phyloP scores from a whole-genome alignment of 805 yeast species.

The Scheffersomyces lignosus region DNA sequence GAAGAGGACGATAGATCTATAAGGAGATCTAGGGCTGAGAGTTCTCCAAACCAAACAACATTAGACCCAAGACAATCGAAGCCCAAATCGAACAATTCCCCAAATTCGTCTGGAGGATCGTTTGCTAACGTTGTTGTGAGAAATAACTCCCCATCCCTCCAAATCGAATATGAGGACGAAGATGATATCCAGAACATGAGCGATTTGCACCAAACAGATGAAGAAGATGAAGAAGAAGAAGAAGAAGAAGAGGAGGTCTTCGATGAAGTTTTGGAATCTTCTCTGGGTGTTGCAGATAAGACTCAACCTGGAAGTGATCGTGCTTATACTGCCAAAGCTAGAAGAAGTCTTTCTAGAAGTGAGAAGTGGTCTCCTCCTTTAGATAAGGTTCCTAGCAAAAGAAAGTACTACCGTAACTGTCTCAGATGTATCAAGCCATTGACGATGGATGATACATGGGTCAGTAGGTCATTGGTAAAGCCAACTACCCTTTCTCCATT shows the following conservation, averaged over 20 bases:
- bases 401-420: conserved; percentile 50
- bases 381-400: conserved; percentile 31
- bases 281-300: neutral
- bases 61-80: neutral
- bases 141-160: conserved; percentile 4
- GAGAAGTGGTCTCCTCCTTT: conserved; percentile 50
- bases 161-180: conserved; percentile 9
- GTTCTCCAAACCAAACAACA: neutral
- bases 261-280: conserved; percentile 1
- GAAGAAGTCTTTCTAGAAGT: neutral
- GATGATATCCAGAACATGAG: conserved; percentile 26
- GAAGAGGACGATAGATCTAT: conserved; percentile 8
- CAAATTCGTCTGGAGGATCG: no score
- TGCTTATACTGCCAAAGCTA: neutral
- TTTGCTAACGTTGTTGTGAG: neutral
- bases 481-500: conserved; percentile 27
- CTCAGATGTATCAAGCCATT: conserved; percentile 58
- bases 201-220: conserved; percentile 30
- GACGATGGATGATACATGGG: conserved; percentile 53
- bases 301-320: neutral
- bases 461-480: conserved; percentile 45
- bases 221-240: conserved; percentile 21
- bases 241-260: conserved; percentile 9
- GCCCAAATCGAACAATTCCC: neutral
- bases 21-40: neutral